Evolutionary conservation across 2,329 filamentous ascomycete genomes (phyloP), one percentile per base, ranked within the genome.

Genomic region (Paecilomyces variotii): DNA sequence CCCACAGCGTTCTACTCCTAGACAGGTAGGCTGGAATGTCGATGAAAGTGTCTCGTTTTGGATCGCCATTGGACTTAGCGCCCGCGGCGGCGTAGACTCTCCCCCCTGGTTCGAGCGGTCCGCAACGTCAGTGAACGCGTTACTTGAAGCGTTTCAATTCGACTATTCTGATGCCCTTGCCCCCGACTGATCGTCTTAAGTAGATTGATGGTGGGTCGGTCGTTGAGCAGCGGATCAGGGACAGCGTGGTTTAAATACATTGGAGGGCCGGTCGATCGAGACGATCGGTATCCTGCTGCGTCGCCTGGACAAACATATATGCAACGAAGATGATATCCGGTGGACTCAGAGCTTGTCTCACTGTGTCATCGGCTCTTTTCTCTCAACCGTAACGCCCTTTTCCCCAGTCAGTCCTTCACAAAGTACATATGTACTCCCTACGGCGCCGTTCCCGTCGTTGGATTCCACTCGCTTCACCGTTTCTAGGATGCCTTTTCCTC

Each of bases 401-500:
- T 56, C 35, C 56, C 39, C 39, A 19, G 39, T 19, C 39, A 45
- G 14, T 45, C 39, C 39, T 45, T 45, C 39, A 19, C n/a, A 19
- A 45, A 45, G 39, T 45, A 45, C 39, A 45, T 45, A 66, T 80
- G 76, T 69, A 79, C 74, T 62, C 84, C 74, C 63, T 82, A 35
- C 69, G 69, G 55, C 67, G 67, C 55, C 66, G 66, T 59, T 68
- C 67, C 57, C 69, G 69, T 59, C 71, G 72, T 56, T 72, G 71
- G 63, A 68, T 72, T 35, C 59, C 66, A 78, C 65, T 79, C 73
- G 53, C 81, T 78, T 72, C 87, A 80, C 67, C 84, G 76, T 58
- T 82, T 75, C 74, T 84, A 80, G 60, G 87, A 70, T 54, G 78
- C 76, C 64, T 82, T 75, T 61, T 90, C 74, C 60, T 80, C 72